phyloP scores from a whole-genome alignment of 108 stramenopile genomes.

The Chaetoceros muelleri region DNA sequence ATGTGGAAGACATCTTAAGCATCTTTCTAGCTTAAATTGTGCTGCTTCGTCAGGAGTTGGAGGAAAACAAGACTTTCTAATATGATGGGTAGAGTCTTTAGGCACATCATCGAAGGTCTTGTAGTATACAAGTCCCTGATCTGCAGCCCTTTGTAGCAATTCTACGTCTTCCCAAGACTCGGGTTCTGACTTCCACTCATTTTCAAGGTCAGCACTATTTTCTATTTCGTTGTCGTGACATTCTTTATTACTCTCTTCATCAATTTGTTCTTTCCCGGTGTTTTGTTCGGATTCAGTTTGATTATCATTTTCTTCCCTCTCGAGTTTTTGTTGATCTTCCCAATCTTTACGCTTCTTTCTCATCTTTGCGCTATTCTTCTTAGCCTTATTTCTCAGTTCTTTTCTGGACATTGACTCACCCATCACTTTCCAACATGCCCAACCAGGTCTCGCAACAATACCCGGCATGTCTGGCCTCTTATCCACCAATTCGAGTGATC shows the following conservation, averaged over 20 bases:
- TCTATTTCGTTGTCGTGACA: neutral
- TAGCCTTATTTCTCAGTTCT: slow-evolving; percentile 38
- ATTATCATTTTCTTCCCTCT: slow-evolving; percentile 29
- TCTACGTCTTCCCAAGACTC: slow-evolving; percentile 44
- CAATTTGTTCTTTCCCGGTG: neutral
- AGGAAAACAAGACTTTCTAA: slow-evolving; percentile 61
- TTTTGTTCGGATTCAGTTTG: slow-evolving; percentile 3
- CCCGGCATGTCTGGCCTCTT: slow-evolving; percentile 42
- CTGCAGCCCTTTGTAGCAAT: slow-evolving; percentile 35
- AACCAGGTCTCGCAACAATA: slow-evolving; percentile 76
- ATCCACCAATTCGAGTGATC: slow-evolving; percentile 83
- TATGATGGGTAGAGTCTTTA: slow-evolving; percentile 32
- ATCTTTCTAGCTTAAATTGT: slow-evolving; percentile 66
- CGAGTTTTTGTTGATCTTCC: slow-evolving; percentile 38
- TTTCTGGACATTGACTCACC: slow-evolving; percentile 42
- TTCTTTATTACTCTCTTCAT: slow-evolving; percentile 1
- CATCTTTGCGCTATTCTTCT: slow-evolving; percentile 76
- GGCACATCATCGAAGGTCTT: slow-evolving; percentile 58
- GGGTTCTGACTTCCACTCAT: slow-evolving; percentile 3
- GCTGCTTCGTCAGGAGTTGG: slow-evolving; percentile 77
- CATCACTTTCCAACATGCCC: slow-evolving; percentile 80
- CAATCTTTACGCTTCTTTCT: slow-evolving; percentile 30
- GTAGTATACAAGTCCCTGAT: slow-evolving; percentile 51
- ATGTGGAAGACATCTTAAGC: slow-evolving; percentile 91
- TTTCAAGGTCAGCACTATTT: neutral